phyloP scores from a whole-genome alignment of 1,284 basidiomycete genomes.

The Trametes versicolor region DNA sequence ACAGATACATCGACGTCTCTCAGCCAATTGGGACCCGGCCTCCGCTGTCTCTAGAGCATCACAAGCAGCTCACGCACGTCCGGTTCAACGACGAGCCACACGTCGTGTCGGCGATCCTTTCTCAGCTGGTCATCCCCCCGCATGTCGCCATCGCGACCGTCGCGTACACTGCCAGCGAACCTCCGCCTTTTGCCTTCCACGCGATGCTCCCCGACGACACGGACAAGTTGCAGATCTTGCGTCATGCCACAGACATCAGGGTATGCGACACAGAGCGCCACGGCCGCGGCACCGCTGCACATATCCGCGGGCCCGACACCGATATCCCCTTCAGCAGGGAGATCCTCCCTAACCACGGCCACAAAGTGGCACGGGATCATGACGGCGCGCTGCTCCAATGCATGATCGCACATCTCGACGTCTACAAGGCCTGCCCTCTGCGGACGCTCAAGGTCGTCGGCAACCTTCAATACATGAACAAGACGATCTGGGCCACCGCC shows the following conservation, averaged over 20 bases:
- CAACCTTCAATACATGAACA: neutral
- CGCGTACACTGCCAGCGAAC: neutral
- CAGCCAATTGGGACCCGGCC: neutral
- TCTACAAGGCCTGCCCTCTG: neutral
- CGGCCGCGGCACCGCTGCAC: too few relatives aligned
- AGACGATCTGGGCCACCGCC: neutral
- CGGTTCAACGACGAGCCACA: neutral
- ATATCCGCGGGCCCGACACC: neutral
- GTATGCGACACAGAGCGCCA: too few relatives aligned
- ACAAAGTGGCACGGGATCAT: neutral
- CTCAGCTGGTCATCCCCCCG: neutral
- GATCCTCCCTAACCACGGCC: neutral
- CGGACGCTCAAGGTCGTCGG: neutral
- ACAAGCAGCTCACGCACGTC: neutral
- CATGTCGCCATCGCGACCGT: neutral
- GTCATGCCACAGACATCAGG: neutral
- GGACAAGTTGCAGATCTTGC: neutral
- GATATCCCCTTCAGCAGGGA: neutral
- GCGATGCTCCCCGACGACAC: neutral
- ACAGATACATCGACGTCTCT: neutral
- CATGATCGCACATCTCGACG: neutral
- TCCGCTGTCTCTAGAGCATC: neutral
- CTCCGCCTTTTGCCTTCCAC: neutral
- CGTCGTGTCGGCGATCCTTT: neutral
- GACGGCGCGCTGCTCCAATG: neutral